Evolutionary conservation across 169 alveolate genomes (phyloP).

Genomic region (Plasmodium relictum): DNA sequence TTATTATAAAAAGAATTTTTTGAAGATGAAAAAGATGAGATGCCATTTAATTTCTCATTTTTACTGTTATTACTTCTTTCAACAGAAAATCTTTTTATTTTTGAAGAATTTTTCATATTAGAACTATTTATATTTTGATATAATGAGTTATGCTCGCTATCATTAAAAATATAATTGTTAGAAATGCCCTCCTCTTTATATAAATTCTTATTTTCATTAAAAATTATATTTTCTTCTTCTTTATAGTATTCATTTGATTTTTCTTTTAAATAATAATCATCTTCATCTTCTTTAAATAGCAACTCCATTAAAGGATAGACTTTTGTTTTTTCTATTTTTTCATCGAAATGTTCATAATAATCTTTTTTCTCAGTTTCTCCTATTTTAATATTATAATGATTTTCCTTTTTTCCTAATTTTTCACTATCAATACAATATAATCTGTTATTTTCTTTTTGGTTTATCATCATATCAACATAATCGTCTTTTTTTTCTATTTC

Average conservation of each 20-base stretch:
- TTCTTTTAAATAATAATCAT: constrained; percentile 1
- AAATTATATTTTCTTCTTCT: background rate
- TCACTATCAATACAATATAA: background rate
- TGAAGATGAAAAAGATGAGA: background rate
- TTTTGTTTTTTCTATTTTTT: background rate
- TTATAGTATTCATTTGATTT: background rate
- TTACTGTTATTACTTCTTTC: background rate
- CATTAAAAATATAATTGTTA: background rate
- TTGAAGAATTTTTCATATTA: background rate
- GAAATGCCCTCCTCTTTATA: background rate
- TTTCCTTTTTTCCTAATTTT: background rate
- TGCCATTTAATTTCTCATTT: background rate
- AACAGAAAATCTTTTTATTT: background rate
- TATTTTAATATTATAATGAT: background rate
- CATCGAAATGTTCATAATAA: background rate
- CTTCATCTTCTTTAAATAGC: constrained; percentile 44
- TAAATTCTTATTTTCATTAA: constrained; percentile 1
- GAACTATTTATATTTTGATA: background rate
- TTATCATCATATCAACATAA: background rate
- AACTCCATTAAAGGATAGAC: constrained; percentile 40
- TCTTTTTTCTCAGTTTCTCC: background rate
- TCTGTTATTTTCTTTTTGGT: background rate
- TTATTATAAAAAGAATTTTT: background rate
- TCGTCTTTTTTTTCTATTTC: background rate
- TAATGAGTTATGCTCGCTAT: background rate